These are phyloP conservation scores for Mollisia scopiformis DNA, from an alignment of 2,329 filamentous ascomycete genomes.

Conservation along the genomic window DNA sequence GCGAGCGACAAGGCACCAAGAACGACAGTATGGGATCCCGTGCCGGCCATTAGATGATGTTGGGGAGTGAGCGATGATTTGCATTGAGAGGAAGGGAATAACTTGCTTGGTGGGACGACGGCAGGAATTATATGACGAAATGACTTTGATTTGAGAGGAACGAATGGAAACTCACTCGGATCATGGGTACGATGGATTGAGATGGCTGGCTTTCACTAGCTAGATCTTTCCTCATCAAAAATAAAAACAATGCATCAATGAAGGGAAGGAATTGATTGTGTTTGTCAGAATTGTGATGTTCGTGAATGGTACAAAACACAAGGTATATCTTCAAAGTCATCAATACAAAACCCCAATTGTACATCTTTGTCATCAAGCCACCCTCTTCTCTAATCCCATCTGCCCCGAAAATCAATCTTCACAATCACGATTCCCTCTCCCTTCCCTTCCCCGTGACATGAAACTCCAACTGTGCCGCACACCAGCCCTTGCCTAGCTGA, in stretches of 20 bases:
- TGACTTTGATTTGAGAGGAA: conserved; percentile 12
- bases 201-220: not conserved
- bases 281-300: too few species aligned
- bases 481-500: too few species aligned
- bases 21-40: conserved; percentile 36
- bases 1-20: conserved; percentile 38
- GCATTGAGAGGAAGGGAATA: conserved; percentile 1
- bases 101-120: conserved; percentile 1
- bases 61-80: not conserved
- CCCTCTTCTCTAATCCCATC: too few species aligned
- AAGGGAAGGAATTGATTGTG: not conserved
- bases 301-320: too few species aligned
- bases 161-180: not conserved
- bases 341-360: too few species aligned
- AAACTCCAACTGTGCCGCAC: too few species aligned
- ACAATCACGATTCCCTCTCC: too few species aligned
- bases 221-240: not conserved
- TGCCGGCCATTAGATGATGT: conserved; percentile 29
- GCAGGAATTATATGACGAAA: conserved; percentile 1
- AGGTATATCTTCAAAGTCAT: too few species aligned
- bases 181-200: not conserved
- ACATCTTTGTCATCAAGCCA: too few species aligned
- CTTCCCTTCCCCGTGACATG: too few species aligned
- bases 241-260: not conserved
- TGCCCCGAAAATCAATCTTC: too few species aligned